Evolutionary conservation across 305 asterid genomes (phyloP).

Genomic region (Fraxinus ornus): DNA sequence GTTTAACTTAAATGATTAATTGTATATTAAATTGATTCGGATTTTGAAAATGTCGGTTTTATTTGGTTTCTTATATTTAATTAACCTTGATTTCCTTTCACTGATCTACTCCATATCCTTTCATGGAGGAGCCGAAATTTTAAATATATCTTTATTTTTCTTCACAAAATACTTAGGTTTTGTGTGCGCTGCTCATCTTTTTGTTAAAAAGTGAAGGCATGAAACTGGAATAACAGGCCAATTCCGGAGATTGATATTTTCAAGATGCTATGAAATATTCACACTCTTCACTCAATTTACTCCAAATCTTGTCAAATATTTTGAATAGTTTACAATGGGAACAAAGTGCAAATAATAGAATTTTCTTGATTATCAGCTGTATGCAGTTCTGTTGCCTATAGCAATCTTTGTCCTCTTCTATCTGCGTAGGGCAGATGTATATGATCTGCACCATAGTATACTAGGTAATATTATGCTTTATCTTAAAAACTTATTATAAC

Average conservation of each 20-base stretch:
- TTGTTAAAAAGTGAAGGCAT: background rate
- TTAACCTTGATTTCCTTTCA: background rate
- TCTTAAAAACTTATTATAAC: background rate
- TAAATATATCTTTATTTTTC: background rate
- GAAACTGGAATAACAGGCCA: background rate
- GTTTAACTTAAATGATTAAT: background rate
- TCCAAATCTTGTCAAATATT: background rate
- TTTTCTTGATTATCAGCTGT: constrained; percentile 43
- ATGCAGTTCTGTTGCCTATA: constrained; percentile 79
- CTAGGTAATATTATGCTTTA: constrained; percentile 50
- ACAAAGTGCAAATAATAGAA: background rate
- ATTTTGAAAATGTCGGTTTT: background rate
- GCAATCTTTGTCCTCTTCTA: constrained; percentile 56
- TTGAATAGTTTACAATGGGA: background rate
- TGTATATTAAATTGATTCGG: background rate
- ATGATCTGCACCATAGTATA: constrained; percentile 77
- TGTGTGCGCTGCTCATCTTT: background rate
- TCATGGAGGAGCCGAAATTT: background rate
- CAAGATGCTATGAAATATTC: background rate
- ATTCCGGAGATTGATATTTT: background rate
- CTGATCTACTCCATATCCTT: background rate
- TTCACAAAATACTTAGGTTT: background rate
- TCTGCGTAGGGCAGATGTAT: constrained; percentile 68
- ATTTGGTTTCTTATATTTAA: background rate
- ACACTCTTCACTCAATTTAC: background rate